phyloP scores from a whole-genome alignment of 225 moss, liverwort and hornwort genomes.

The Pleurozium schreberi region DNA sequence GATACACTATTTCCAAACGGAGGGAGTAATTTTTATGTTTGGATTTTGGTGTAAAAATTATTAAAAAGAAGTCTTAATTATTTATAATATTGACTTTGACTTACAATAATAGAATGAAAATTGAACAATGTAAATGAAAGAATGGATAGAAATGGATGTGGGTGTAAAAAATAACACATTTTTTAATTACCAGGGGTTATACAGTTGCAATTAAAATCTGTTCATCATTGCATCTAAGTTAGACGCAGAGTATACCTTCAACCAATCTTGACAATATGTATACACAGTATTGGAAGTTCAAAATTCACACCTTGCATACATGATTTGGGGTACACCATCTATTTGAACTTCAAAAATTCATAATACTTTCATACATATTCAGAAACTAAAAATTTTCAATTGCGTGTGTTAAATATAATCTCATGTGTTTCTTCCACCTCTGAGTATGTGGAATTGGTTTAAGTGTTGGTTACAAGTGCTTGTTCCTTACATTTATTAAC shows the following conservation, averaged over 20 bases:
- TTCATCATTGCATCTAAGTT: background rate
- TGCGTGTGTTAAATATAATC: background rate
- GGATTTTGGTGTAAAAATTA: background rate
- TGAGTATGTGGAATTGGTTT: background rate
- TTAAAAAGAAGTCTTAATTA: too few relatives aligned
- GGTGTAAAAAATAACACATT: too few relatives aligned
- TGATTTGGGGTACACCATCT: too few relatives aligned
- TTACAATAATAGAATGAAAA: background rate
- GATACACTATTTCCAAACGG: too few relatives aligned
- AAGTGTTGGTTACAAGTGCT: background rate
- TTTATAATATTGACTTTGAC: background rate
- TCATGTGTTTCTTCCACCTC: background rate
- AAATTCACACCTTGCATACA: too few relatives aligned
- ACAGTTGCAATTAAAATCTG: background rate
- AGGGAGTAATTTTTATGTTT: background rate
- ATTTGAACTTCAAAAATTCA: too few relatives aligned
- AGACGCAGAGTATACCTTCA: too few relatives aligned
- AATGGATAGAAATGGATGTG: background rate
- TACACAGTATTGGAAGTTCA: too few relatives aligned
- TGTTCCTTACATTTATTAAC: background rate
- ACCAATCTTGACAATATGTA: too few relatives aligned
- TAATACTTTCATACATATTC: too few relatives aligned
- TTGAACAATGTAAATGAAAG: background rate
- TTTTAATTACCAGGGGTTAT: background rate
- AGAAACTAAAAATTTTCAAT: too few relatives aligned